Conservation (phyloP, 2,329 filamentous ascomycete genomes). For the Claviceps sorghi region DNA sequence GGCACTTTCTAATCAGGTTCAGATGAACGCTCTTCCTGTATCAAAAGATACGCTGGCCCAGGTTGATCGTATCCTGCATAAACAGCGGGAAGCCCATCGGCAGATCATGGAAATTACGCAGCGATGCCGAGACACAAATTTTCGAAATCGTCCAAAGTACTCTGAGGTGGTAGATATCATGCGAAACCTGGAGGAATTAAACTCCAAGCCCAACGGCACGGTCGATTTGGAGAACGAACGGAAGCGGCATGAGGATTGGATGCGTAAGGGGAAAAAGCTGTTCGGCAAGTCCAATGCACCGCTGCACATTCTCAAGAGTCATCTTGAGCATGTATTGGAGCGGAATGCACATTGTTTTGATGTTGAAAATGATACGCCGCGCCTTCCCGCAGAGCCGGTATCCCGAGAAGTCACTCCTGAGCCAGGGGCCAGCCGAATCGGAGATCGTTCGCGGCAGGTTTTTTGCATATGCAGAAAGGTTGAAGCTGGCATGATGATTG, state of each 20-base stretch:
- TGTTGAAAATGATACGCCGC: constrained; percentile 65
- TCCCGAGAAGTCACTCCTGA: constrained; percentile 61
- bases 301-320: constrained; percentile 83
- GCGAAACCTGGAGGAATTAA: constrained; percentile 73
- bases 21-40: constrained; percentile 57
- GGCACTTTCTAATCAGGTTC: constrained; percentile 72
- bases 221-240: constrained; percentile 88
- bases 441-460: constrained; percentile 58
- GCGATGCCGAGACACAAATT: constrained; percentile 59
- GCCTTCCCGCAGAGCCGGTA: constrained; percentile 79
- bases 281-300: constrained; percentile 98
- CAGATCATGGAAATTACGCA: constrained; percentile 73
- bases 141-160: constrained; percentile 71
- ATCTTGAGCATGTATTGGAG: constrained; percentile 85
- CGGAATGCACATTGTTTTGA: constrained; percentile 89
- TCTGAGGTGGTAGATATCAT: constrained; percentile 81
- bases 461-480: constrained; percentile 92
- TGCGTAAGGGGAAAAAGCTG: constrained; percentile 92
- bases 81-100: constrained; percentile 86
- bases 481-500: constrained; percentile 98
- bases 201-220: constrained; percentile 82
- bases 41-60: constrained; percentile 63
- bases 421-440: constrained; percentile 38
- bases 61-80: constrained; percentile 86
- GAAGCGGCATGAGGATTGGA: constrained; percentile 96